Evolutionary conservation across 1,284 basidiomycete genomes (phyloP), one percentile per base, ranked within the genome.

Genomic region (Fomitopsis palustris): DNA sequence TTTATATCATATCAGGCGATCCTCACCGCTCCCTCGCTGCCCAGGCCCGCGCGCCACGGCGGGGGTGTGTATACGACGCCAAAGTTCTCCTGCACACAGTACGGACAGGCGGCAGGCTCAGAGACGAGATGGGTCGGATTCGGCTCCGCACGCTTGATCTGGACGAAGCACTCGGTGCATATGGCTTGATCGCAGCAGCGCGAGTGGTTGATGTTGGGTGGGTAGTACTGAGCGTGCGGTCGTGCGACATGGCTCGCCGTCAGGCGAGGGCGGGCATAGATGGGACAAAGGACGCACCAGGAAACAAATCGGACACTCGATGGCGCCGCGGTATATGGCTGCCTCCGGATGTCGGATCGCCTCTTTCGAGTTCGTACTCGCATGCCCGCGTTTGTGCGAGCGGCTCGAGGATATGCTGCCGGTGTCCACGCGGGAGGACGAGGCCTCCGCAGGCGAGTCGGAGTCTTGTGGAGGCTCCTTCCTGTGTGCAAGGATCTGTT

Each of bases 221-320:
- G 95, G 71, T 97, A 98, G 75, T 95, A 95, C 88, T 93, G 67
- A 3, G 37, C 2, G 6, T 3, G 5, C 27, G 45, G 57, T 57
- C 52, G 29, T 53, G 58, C 27, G 42, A 57, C 51, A 27, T 43
- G 52, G 61, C 42, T 38, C 52, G 47, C 52, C 59, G 61, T 23
- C 49, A n/a, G 10, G 31, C 35, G 57, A 55, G 57, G 53, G 54
- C 53, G 31, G 56, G 56, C 49, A 58, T 66, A 55, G 62, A 51
- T n/a, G n/a, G n/a, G 42, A 63, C 54, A 62, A 57, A 58, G 51
- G 49, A 86, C 93, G 73, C 67, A 97, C 96, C 73, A 99, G 81
- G 78, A 99, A 98, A 77, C 96, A 99, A 67, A 99, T 98, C n/a
- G 96, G 96, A 78, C 96, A 99, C 74, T 99, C 97, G 41, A 90